Conservation (phyloP, 352 stramenopile genomes). For the Phytophthora pseudosyringae region DNA sequence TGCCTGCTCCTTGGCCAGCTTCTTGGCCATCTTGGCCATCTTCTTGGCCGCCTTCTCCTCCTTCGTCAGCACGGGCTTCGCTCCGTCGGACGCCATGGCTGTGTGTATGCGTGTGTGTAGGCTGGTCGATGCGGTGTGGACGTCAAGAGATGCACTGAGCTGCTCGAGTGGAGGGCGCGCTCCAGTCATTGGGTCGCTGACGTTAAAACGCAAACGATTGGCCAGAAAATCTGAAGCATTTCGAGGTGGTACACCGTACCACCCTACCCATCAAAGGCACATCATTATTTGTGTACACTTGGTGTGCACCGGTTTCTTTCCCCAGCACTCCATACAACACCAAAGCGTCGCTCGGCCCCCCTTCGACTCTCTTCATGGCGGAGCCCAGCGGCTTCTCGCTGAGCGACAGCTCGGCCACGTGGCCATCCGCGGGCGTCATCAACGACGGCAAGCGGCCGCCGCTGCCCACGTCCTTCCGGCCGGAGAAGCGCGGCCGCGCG, state of each 20-base stretch:
- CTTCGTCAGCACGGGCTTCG: constrained; percentile 52
- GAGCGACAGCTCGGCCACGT: constrained; percentile 35
- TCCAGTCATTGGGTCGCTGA: background rate
- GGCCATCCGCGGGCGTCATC: constrained; percentile 27
- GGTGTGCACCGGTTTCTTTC: constrained; percentile 12
- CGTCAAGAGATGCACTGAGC: constrained; percentile 23
- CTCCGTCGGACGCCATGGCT: constrained; percentile 47
- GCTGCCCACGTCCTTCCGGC: constrained; percentile 46
- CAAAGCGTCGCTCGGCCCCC: constrained; percentile 17
- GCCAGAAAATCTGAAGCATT: constrained; percentile 1
- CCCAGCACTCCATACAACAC: too few relatives aligned
- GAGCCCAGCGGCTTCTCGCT: constrained; percentile 25
- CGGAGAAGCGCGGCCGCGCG: constrained; percentile 53
- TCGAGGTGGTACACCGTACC: background rate
- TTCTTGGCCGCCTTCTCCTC: constrained; percentile 73
- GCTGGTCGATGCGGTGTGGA: background rate
- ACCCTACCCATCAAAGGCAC: background rate
- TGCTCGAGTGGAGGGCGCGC: background rate
- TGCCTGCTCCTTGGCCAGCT: constrained; percentile 44
- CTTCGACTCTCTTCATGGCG: constrained; percentile 22
- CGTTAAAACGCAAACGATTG: constrained; percentile 32
- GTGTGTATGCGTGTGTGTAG: background rate
- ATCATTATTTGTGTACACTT: constrained; percentile 20
- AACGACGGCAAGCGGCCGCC: constrained; percentile 58
- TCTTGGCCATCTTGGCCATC: constrained; percentile 60